These are phyloP conservation scores for Thalassiosira hispida DNA, from an alignment of 352 stramenopile genomes.

Conservation along the genomic window DNA sequence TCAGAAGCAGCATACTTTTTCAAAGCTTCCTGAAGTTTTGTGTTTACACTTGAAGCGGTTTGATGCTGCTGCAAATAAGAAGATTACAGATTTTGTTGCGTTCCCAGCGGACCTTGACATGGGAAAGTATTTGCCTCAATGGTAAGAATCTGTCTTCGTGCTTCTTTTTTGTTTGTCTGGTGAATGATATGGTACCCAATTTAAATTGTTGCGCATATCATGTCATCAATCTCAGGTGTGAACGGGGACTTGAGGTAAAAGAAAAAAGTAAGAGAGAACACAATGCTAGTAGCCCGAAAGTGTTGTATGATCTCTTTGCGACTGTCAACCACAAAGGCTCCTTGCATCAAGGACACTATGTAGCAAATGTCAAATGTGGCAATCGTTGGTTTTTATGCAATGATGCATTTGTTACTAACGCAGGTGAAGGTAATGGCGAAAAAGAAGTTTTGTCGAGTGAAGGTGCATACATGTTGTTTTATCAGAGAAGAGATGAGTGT, in stretches of 20 bases:
- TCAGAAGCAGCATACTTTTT: constrained; percentile 77
- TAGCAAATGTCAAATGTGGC: constrained; percentile 67
- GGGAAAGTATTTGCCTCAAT: constrained; percentile 73
- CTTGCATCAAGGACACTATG: constrained; percentile 76
- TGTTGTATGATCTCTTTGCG: constrained; percentile 75
- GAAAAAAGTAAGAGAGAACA: constrained; percentile 7
- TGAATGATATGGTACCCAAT: background rate
- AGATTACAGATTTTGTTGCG: constrained; percentile 76
- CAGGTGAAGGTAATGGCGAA: constrained; percentile 29
- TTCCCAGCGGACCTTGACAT: constrained; percentile 76
- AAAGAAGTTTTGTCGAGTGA: constrained; percentile 61
- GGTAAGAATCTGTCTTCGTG: constrained; percentile 48
- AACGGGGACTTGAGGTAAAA: constrained; percentile 25
- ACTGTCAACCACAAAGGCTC: constrained; percentile 76
- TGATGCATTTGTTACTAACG: constrained; percentile 62
- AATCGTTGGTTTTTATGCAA: constrained; percentile 77
- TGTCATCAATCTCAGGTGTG: background rate
- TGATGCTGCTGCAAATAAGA: constrained; percentile 68
- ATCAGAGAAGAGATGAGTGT: constrained; percentile 23
- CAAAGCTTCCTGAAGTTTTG: constrained; percentile 69
- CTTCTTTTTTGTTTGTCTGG: background rate
- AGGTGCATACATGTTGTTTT: constrained; percentile 79
- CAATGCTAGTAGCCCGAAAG: constrained; percentile 36
- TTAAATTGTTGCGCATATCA: background rate
- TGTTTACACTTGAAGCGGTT: constrained; percentile 82